Evolutionary conservation across 2,329 filamentous ascomycete genomes (phyloP), one percentile per base, ranked within the genome.

Genomic region (Scedosporium dehoogii): DNA sequence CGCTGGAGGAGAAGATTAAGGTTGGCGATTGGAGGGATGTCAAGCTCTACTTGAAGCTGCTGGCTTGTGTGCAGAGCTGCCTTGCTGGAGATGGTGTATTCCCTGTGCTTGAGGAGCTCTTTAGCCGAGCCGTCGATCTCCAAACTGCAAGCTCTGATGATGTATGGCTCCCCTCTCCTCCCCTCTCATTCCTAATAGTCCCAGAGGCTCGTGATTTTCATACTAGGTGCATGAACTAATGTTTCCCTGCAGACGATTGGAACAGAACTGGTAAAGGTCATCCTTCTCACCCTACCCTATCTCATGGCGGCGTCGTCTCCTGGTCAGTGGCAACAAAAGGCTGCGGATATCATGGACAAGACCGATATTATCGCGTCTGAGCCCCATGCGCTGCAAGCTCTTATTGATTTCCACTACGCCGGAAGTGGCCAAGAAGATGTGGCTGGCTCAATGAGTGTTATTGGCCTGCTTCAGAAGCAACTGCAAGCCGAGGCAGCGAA

Each of bases 211-310:
- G n/a, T 7, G 51, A 21, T 58, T 42, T 25, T 14, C 12, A 6
- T 42, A 21, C 9, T 42, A 14, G 7, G 16, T 25, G 33, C 33
- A 38, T 38, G 33, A 41, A 27, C 63, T 58, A 59, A 29, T 61
- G 21, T 29, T 29, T 61, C 60, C 14, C 12, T 63, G 10, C 33
- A 86, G 83, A 87, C 83, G 0, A 84, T 88, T 65, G 85, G 85
- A 58, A 87, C 96, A 51, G 94, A 97, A 76, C 84, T 99, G 41
- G 92, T 97, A 73, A 97, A 97, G 76, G 92, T 97, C 68, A 97
- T 99, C 67, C 85, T 97, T 55, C 85, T 97, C 58, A 96, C 93
- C 0, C 89, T 99, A 63, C 93, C 94, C 0, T 99, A 97, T 73
- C 81, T 91, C 62, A 87, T 96, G 81, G 85, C 87, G 9, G 85